These are phyloP conservation scores for Gastrolobium villosum DNA, from an alignment of 306 rosid species.

Conservation along the genomic window DNA sequence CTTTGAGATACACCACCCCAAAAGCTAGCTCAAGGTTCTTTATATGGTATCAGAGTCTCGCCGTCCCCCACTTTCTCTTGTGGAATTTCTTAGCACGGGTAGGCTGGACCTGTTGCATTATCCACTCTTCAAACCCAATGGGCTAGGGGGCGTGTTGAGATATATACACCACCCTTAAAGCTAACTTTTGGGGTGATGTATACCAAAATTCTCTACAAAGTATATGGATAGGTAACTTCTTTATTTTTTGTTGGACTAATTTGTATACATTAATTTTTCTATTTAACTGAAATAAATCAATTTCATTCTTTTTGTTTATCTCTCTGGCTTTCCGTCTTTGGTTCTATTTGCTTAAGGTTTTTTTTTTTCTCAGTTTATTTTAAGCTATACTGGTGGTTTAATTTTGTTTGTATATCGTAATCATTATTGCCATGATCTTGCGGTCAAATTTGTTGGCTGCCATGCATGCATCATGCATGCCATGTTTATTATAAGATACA, in stretches of 20 bases:
- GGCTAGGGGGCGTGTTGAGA: too few relatives aligned
- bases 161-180: too few relatives aligned
- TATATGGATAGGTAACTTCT: too few relatives aligned
- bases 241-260: neutral
- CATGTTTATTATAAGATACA: conserved; percentile 23
- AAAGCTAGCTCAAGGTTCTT: too few relatives aligned
- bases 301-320: conserved; percentile 36
- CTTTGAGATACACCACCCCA: too few relatives aligned
- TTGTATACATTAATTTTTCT: neutral
- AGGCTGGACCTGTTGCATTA: too few relatives aligned
- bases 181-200: too few relatives aligned
- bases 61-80: too few relatives aligned
- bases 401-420: neutral
- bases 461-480: conserved; percentile 38
- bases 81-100: too few relatives aligned
- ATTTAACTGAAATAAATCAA: neutral
- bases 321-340: neutral
- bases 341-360: neutral
- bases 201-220: too few relatives aligned
- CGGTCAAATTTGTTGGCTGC: conserved; percentile 26
- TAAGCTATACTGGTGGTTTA: neutral
- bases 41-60: too few relatives aligned
- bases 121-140: too few relatives aligned
- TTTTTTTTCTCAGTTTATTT: neutral
- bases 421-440: neutral